Evolutionary conservation across 2,329 filamentous ascomycete genomes (phyloP), one percentile per base, ranked within the genome.

Genomic region (Arthroderma uncinatum): DNA sequence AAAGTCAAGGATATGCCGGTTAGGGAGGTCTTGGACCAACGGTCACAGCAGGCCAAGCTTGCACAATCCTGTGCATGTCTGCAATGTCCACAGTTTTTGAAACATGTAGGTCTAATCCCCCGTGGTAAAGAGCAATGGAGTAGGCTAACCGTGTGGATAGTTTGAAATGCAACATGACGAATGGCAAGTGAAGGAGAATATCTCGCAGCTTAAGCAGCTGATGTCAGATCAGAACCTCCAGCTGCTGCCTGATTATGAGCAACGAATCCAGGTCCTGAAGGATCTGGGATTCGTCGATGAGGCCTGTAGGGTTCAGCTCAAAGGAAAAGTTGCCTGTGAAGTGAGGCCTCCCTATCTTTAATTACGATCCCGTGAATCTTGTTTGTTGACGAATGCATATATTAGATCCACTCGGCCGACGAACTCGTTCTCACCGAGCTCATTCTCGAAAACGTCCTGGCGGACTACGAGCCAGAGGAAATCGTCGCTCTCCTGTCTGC

Each of bases 251-350:
- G 93, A 98, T 72, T 98, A 98, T 68, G 88, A 97, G 68, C 93
- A 97, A 73, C 86, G 93, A 53, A 89, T 97, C 37, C 83, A 86
- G 61, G 93, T 98, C 0, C 79, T 98, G 48, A 91, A 89, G 68
- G 91, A 97, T 63, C 81, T 98, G 6, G 86, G 84, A 4, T 98
- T 98, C 70, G 87, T 98, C 63, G 93, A 98, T 66, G 84, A 87
- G 2, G 83, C 86, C 47, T 85, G 85, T 3, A 85, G 92, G 21
- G 94, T 98, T 39, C 88, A 94, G 73, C 81, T 98, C 61, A 98
- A 98, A 74, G 93, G 93, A 71, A 97, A 97, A 71, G 93, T 98
- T 21, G 93, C 93, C 3, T 98, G 93, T 74, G 93, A 98, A 73
- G 78, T 80, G 68, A 62, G 69, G 48, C n/a, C 2, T 21, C 21